A percentile compares a stretch with the other conserved stretches of the same genome.
Conservation (phyloP, 164 flowering plant genomes). For the Vitis cinerea region DNA sequence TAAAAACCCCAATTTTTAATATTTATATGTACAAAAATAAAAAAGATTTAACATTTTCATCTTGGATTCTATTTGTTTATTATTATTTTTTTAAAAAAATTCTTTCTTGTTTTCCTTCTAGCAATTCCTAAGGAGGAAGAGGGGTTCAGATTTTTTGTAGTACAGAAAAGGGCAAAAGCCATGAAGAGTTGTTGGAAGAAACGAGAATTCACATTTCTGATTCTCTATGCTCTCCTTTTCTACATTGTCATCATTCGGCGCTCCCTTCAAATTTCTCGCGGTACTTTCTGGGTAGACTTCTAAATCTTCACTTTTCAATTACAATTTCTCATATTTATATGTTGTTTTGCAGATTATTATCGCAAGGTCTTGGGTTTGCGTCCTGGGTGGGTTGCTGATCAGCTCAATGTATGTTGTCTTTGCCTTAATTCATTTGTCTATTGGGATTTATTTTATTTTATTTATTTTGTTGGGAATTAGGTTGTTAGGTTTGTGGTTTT, state of each 20-base stretch:
- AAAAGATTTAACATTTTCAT: too few relatives aligned
- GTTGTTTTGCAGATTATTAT: conserved; percentile 41
- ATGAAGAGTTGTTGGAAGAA: conserved; percentile 32
- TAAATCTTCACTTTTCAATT: background rate
- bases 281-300: conserved; percentile 24
- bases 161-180: too few relatives aligned
- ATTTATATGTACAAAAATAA: too few relatives aligned
- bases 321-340: background rate
- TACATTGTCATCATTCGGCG: conserved; percentile 61
- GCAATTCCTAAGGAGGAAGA: too few relatives aligned
- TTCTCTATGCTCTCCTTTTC: conserved; percentile 66
- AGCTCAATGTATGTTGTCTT: conserved; percentile 52
- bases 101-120: too few relatives aligned
- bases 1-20: too few relatives aligned
- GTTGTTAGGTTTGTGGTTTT: background rate
- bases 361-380: conserved; percentile 56
- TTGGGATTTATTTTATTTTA: background rate
- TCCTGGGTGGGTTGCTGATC: conserved; percentile 66
- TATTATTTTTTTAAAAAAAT: too few relatives aligned
- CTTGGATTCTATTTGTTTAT: too few relatives aligned
- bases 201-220: conserved; percentile 48
- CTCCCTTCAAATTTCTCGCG: conserved; percentile 71
- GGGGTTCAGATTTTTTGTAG: too few relatives aligned
- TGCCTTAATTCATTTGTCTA: background rate
- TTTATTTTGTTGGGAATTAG: too few relatives aligned